Evolutionary conservation across 352 stramenopile genomes (phyloP), one percentile per base, ranked within the genome.

Genomic region (Globisporangium mamillatum): DNA sequence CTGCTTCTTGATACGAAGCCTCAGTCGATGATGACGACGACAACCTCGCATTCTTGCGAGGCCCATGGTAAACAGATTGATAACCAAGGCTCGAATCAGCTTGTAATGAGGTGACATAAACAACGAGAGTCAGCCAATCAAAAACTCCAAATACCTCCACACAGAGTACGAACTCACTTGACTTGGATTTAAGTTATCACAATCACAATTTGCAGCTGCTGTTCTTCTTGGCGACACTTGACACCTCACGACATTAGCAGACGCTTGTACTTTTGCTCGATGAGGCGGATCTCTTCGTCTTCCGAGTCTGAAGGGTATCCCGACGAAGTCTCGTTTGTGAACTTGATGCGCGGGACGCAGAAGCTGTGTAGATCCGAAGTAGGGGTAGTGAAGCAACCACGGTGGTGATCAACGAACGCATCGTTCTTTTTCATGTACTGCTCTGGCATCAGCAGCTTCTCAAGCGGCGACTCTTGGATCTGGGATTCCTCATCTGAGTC

Each of bases 331-430:
- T 88, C 79, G 9, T 29, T 64, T 5, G 75, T 68, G 73, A 87
- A 90, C 54, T 90, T 90, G 66, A 93, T 93, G 36, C 81, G 84
- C 54, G 86, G 86, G n/a, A 93, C 84, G 41, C 80, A 92, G 25
- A 93, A 88, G 67, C 80, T 90, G 61, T 90, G 80, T 32, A 91
- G 72, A 70, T 89, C 81, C 14, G 76, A 56, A 52, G 81, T 66
- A 32, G 78, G 74, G 0, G 74, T 68, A 7, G 81, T 89, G 76
- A 78, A 89, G 63, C 77, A 86, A 16, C 81, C 77, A 27, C 72
- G 69, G 61, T 84, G 77, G 62, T 83, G 72, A 50, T 87, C 78
- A 12, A 89, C 70, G 50, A 89, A 72, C 48, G 72, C 63, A 7
- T 79, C 79, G 60, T 77, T 69, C 50, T 86, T 79, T 27, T 69